Conservation (phyloP, 345 rosid genomes). For the Corchorus olitorius region DNA sequence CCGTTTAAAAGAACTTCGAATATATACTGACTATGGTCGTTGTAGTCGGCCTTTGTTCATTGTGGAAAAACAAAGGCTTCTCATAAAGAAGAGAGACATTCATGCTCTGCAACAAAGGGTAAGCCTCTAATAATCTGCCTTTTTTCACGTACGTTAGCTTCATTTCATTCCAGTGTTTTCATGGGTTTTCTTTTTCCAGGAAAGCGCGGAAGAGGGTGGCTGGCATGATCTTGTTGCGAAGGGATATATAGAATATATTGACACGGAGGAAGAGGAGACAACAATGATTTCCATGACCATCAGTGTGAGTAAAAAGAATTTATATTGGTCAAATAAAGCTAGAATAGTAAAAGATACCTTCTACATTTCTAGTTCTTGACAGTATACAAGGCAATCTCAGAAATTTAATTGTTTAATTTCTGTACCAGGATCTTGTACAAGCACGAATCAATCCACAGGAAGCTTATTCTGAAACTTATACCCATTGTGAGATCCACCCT, state of each 20-base stretch:
- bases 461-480: constrained; percentile 85
- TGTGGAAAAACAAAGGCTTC: constrained; percentile 91
- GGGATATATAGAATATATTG: constrained; percentile 92
- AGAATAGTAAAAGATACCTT: not conserved
- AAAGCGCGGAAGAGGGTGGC: constrained; percentile 78
- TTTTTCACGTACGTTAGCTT: not conserved
- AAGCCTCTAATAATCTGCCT: constrained; percentile 20
- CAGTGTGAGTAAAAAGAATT: constrained; percentile 57
- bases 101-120: constrained; percentile 90
- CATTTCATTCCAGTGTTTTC: not conserved
- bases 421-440: constrained; percentile 84
- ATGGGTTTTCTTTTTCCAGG: constrained; percentile 50
- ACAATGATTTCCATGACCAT: constrained; percentile 99
- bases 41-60: constrained; percentile 97
- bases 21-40: constrained; percentile 97
- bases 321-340: not conserved
- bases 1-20: constrained; percentile 81
- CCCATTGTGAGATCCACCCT: constrained; percentile 99
- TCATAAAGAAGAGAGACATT: constrained; percentile 85
- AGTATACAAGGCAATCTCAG: constrained; percentile 3
- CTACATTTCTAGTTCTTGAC: not conserved
- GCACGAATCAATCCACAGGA: constrained; percentile 74
- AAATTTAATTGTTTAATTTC: constrained; percentile 19
- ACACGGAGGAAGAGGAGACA: constrained; percentile 98
- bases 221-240: constrained; percentile 94